phyloP scores from a whole-genome alignment of 441 rosid species.

The Mallotus repandus region DNA sequence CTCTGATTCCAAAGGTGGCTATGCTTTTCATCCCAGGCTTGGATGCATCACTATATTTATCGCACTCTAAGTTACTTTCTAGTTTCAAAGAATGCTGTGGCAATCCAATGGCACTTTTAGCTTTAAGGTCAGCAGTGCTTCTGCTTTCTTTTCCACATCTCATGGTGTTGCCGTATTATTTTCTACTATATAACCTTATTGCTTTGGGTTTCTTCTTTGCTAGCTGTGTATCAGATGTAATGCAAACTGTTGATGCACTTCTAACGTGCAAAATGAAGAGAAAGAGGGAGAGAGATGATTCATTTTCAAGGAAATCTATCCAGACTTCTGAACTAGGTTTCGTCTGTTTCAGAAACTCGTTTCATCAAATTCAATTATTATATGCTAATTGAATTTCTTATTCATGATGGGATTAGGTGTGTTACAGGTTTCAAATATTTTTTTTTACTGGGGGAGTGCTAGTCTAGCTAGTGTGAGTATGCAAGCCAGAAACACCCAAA shows the following conservation, averaged over 20 bases:
- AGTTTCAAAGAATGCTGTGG: constrained; percentile 70
- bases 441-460: constrained; percentile 3
- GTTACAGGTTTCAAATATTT: neutral
- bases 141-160: constrained; percentile 21
- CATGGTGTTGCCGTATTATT: neutral
- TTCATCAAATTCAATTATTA: neutral
- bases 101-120: constrained; percentile 75
- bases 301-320: constrained; percentile 28
- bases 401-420: constrained; percentile 5
- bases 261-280: constrained; percentile 76
- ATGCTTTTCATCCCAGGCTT: constrained; percentile 92
- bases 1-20: constrained; percentile 87
- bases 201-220: constrained; percentile 34
- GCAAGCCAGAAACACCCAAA: neutral
- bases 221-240: constrained; percentile 85
- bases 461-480: constrained; percentile 11
- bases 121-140: constrained; percentile 66
- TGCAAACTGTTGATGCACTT: constrained; percentile 77
- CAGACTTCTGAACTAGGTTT: constrained; percentile 57
- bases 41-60: constrained; percentile 81
- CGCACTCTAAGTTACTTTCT: constrained; percentile 66
- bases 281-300: constrained; percentile 55
- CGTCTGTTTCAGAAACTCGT: constrained; percentile 8
- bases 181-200: constrained; percentile 22
- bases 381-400: constrained; percentile 14